A percentile compares a stretch with the other conserved stretches of the same genome.
Evolutionary conservation across 2,329 filamentous ascomycete species (phyloP).

Genomic region (Dryadomyces sulphureus): DNA sequence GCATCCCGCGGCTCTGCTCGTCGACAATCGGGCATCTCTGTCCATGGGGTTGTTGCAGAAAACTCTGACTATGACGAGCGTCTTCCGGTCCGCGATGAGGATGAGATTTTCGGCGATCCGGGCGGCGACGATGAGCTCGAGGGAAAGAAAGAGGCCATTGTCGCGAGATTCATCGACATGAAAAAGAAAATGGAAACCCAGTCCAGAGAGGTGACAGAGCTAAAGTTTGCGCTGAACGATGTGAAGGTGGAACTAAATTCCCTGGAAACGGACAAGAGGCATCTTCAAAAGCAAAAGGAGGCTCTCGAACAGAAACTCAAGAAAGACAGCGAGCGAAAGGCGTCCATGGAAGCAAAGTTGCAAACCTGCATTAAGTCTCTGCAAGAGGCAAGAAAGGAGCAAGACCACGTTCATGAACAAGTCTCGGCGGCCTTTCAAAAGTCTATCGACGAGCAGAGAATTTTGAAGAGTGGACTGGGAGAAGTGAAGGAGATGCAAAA

Average conservation of each 20-base stretch:
- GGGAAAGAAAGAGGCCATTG: slow-evolving; percentile 6
- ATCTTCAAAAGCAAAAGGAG: slow-evolving; percentile 6
- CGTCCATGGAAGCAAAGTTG: slow-evolving; percentile 20
- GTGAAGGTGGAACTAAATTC: not conserved
- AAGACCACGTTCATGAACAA: slow-evolving; percentile 24
- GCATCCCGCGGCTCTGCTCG: not conserved
- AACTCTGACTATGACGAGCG: too few relatives aligned
- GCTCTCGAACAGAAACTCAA: slow-evolving; percentile 15
- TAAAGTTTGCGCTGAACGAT: slow-evolving; percentile 8
- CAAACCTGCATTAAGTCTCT: slow-evolving; percentile 22
- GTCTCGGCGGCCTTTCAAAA: not conserved
- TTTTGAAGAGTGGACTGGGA: slow-evolving; percentile 16
- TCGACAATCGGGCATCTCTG: not conserved
- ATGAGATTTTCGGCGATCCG: too few relatives aligned
- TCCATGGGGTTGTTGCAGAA: not conserved
- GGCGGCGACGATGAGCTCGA: not conserved
- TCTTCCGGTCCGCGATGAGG: too few relatives aligned
- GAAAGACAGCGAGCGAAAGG: slow-evolving; percentile 14
- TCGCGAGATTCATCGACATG: slow-evolving; percentile 5
- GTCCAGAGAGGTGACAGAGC: slow-evolving; percentile 5
- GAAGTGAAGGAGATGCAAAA: slow-evolving; percentile 19
- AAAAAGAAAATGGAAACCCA: slow-evolving; percentile 2
- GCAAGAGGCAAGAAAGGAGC: slow-evolving; percentile 30
- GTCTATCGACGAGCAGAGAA: slow-evolving; percentile 12
- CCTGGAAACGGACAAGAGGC: slow-evolving; percentile 7